phyloP scores from a whole-genome alignment of 805 yeast species.

The Clavispora santaluciae region DNA sequence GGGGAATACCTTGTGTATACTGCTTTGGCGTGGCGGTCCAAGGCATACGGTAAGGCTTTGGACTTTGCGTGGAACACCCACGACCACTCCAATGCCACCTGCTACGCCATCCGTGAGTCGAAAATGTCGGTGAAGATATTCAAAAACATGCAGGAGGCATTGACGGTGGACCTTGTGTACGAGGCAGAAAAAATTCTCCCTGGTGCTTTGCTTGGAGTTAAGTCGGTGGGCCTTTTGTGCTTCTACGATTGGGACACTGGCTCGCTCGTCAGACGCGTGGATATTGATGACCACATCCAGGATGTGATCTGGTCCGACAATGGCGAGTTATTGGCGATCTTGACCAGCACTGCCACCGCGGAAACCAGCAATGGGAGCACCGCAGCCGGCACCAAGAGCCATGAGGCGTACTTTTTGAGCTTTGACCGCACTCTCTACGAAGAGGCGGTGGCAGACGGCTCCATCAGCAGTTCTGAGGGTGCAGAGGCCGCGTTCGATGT shows the following conservation, averaged over 20 bases:
- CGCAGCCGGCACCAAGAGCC: constrained; percentile 40
- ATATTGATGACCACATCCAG: constrained; percentile 66
- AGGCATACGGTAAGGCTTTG: constrained; percentile 81
- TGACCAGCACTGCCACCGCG: constrained; percentile 30
- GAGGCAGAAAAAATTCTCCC: constrained; percentile 78
- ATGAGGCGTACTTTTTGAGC: constrained; percentile 71
- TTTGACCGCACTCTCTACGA: constrained; percentile 66
- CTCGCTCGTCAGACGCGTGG: constrained; percentile 77
- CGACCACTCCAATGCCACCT: constrained; percentile 51
- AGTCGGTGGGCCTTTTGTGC: constrained; percentile 76
- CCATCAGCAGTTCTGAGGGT: constrained; percentile 76
- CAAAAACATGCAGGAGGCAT: constrained; percentile 80
- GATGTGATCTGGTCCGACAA: constrained; percentile 91
- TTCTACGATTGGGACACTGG: constrained; percentile 96
- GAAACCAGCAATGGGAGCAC: constrained; percentile 18
- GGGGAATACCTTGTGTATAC: constrained; percentile 96
- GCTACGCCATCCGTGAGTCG: constrained; percentile 77
- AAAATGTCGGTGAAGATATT: constrained; percentile 60
- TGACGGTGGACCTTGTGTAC: constrained; percentile 60
- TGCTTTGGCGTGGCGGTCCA: constrained; percentile 97
- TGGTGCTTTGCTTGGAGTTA: constrained; percentile 84
- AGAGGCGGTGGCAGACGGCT: constrained; percentile 54
- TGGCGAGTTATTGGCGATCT: constrained; percentile 80
- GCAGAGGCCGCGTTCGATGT: constrained; percentile 84
- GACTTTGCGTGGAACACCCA: constrained; percentile 96